Base-by-base conservation (phyloP, 306 rosid species). In the Elaeagnus macrophylla region DNA sequence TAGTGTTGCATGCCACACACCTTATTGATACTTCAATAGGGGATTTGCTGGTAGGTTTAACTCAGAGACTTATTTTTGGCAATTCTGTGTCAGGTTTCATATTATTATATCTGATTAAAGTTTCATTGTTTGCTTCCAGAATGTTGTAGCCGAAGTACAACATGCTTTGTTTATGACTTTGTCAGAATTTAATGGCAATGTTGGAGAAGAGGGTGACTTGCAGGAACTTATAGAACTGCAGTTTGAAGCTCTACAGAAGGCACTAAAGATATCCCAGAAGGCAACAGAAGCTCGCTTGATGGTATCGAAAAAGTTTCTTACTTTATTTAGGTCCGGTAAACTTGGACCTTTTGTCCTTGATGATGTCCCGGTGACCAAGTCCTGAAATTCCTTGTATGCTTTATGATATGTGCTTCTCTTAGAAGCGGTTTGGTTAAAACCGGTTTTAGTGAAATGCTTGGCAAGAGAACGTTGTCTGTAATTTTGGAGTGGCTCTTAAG, bases 341-440 rank as follows among this genome's bases (percentile, higher is more conserved):
- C 80, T 89, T 50, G 90, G 97, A 57, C 83, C 95, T 55, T 85
- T 83, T 54, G 79, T 86, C 70, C 94, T 89, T 13, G 97, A 89
- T 67, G 94, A 89, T 54, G 97, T 86, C 49, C 95, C 94, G 0
- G 66, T 48, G 43, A 53, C 57, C 38, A n/a, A 57, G 7, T 50
- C 62, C 42, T 58, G 32, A 25, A 25, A 25, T 25, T 25, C 4
- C 32, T 25, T 25, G 32, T 25, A 25, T 25, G 32, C 32, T 25
- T 5, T 25, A 25, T 25, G 32, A 25, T 3, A 25, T 25, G 32
- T 25, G 32, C 32, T 25, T 5, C 2, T 25, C 32, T 25, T 25
- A 25, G 32, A 25, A 25, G 32, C 4, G 4, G 32, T 25, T 25
- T 5, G 32, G 32, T 25, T 25, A 25, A 25, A 25, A 25, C 32